phyloP scores from a whole-genome alignment of 352 stramenopile species.

The Nothophytophthora sp. region DNA sequence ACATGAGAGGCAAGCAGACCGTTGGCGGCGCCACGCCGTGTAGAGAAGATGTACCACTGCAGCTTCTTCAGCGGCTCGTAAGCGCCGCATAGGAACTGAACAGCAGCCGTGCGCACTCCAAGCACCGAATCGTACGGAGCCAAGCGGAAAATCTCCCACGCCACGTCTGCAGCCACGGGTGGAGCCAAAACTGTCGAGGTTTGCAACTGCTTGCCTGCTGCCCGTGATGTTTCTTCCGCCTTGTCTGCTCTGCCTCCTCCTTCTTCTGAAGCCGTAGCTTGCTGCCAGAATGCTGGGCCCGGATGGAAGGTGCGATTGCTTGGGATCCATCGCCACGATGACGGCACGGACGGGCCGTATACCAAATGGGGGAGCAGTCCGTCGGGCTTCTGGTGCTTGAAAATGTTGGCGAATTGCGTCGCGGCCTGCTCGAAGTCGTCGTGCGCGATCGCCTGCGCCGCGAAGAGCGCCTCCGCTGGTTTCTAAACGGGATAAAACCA shows the following conservation, averaged over 20 bases:
- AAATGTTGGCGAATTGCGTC: conserved; percentile 66
- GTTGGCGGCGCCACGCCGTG: conserved; percentile 17
- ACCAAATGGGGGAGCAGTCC: conserved; percentile 71
- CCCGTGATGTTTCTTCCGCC: neutral
- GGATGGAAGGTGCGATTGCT: conserved; percentile 78
- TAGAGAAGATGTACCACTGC: conserved; percentile 51
- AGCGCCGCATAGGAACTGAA: conserved; percentile 73
- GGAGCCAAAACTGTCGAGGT: conserved; percentile 69
- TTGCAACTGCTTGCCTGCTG: conserved; percentile 8
- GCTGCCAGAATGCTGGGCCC: conserved; percentile 71
- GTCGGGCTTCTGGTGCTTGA: conserved; percentile 56
- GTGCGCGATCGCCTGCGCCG: conserved; percentile 79
- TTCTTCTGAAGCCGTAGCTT: neutral
- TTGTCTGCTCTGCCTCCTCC: neutral
- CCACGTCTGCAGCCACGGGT: conserved; percentile 73
- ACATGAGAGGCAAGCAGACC: conserved; percentile 49
- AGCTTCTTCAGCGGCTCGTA: conserved; percentile 64
- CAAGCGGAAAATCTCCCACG: conserved; percentile 85
- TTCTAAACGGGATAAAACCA: conserved; percentile 52
- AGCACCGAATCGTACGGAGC: conserved; percentile 75
- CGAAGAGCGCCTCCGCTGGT: conserved; percentile 73
- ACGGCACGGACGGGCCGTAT: conserved; percentile 74
- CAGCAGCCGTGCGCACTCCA: conserved; percentile 51
- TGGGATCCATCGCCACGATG: conserved; percentile 44
- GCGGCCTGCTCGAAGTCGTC: conserved; percentile 67